Conservation (phyloP, 1,284 basidiomycete genomes). For the Sanghuangporus baumii region DNA sequence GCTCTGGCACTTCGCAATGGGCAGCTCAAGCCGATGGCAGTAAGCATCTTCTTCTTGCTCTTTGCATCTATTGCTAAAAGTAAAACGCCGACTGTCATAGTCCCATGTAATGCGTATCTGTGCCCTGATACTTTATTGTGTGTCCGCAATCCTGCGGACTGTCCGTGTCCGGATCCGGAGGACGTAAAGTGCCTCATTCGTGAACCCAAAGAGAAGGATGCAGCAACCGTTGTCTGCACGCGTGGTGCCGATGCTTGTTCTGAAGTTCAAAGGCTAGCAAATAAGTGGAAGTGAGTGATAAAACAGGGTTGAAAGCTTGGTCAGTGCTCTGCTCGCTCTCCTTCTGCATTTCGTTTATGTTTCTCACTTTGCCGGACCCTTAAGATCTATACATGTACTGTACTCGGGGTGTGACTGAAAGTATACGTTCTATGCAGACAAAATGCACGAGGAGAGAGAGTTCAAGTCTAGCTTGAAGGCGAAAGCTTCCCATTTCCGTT, state of each 20-base stretch:
- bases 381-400: no score
- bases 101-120: conserved; percentile 53
- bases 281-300: conserved; percentile 25
- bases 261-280: conserved; percentile 42
- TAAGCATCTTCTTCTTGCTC: conserved; percentile 20
- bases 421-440: no score
- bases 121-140: conserved; percentile 59
- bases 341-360: no score
- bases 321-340: background rate
- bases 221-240: conserved; percentile 51
- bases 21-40: conserved; percentile 45
- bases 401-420: no score
- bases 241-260: conserved; percentile 49
- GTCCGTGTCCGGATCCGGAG: conserved; percentile 55
- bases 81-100: conserved; percentile 31
- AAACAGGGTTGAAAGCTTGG: background rate
- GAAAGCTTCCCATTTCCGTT: no score
- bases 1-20: conserved; percentile 51
- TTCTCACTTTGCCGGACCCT: no score
- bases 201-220: conserved; percentile 36
- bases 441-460: no score
- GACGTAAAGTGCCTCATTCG: conserved; percentile 57
- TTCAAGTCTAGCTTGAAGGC: no score
- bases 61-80: background rate
- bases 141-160: conserved; percentile 46